Base-by-base conservation (phyloP, 306 rosid genomes). In the Cotoneaster glaucophyllus region DNA sequence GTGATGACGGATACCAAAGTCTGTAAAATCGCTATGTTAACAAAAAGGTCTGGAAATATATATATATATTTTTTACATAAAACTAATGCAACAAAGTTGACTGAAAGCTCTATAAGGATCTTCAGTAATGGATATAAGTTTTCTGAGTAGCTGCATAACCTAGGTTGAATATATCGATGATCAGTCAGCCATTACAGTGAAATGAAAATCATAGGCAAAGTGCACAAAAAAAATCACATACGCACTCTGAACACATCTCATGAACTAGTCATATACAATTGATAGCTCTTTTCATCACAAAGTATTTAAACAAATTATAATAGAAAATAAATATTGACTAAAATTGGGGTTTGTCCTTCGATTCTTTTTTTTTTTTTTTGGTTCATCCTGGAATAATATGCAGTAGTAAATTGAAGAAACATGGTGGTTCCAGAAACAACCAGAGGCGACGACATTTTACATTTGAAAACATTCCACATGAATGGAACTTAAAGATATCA, bases 1-100 rank as follows among this genome's bases (percentile, higher is more conserved):
- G 41, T 8, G 98, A 86, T 17, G 98, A 77, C 73, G 98, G 97
- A 75, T 85, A 81, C 91, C 85, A 86, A 65, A 93, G 91, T 81
- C 98, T 93, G 93, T 34, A 80, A 79, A 43, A 84, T 75, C 63
- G 69, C 68, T 74, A 75, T 25, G 58, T 56, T 73, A 75, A 67
- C 31, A 73, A 64, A 44, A 74, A 71, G 32, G 25, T 44, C 61
- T 19, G 39, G 80, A 75, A 31, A 75, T 15, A 50, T 29, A n/a
- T 25, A 1, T 25, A 1, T 25, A 25, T 3, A 2, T n/a, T 22
- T 22, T 22, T 22, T 41, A 69, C 66, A 59, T 5, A 73, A 21
- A 68, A 31, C 29, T 28, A 25, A 64, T 54, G 28, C 45, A 13
- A 64, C 29, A 21, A 69, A 80, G 65, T 70, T 71, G 29, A 32